Evolutionary conservation across 495 filamentous ascomycete genomes (phyloP), one percentile per base, ranked within the genome.

Genomic region (Mytilinidion resinicola): DNA sequence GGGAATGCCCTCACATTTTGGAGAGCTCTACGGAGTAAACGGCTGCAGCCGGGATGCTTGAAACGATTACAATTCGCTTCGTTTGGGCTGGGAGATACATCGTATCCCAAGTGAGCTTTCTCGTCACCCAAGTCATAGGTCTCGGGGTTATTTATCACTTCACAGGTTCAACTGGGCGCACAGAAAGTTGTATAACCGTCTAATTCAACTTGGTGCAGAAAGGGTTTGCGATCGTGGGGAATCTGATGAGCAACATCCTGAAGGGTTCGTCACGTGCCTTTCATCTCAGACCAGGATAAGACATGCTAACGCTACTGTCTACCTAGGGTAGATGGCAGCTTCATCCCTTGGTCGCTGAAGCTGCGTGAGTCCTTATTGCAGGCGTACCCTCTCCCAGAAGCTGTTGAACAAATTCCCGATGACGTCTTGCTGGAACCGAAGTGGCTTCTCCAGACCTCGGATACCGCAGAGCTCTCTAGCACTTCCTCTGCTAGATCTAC

Each of bases 21-120:
- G 93, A 90, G 82, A 66, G 85, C 82, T 43, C 78, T 99, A 48
- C 77, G 93, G 21, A 77, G 88, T 43, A 88, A 86, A 67, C 87
- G 83, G 62, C 81, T 99, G 34, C 83, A 84, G 33, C 73, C 81
- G 19, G 83, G 80, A 52, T 91, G 82, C 64, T 76, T 99, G 43
- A 65, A 72, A 15, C 74, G 76, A 20, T 74, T 95, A 17, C 75
- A 76, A 0, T 96, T 96, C 71, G 81, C 88, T 15, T 85, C 83
- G 0, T 96, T 99, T 77, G 95, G 93, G 6, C 78, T 96, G 14
- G 93, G 93, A 1, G 91, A 99, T 72, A 95, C 86, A 64, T 93
- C 90, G 2, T 99, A 99, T 79, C 81, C 85, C 4, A 90, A 92
- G 87, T 92, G 78, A 56, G 73, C 48, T 41, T 21, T 11, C 43